These are phyloP conservation scores for Flaveria linearis DNA, from an alignment of 129 eudicot species.

Conservation along the genomic window DNA sequence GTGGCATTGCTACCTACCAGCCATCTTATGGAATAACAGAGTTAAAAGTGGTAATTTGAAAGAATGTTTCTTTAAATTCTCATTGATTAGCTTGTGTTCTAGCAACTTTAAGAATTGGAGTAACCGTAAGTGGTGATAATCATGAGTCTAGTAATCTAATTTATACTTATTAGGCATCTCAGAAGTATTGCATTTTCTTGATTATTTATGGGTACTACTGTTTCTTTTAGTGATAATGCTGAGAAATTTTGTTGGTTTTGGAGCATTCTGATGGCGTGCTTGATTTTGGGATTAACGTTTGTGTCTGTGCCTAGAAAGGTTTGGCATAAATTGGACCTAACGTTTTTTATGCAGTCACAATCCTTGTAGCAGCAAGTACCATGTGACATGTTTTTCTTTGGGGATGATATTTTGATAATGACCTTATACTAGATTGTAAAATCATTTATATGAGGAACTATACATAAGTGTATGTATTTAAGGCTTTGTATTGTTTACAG, in stretches of 20 bases:
- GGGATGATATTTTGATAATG: slow-evolving; percentile 10
- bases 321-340: not conserved
- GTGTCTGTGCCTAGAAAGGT: not conserved
- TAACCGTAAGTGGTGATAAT: not conserved
- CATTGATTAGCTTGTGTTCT: not conserved
- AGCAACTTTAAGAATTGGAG: not conserved
- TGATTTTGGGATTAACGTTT: not conserved
- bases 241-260: slow-evolving; percentile 6
- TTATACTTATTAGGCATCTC: not conserved
- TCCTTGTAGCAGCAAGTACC: not conserved
- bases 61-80: not conserved
- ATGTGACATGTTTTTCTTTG: slow-evolving; percentile 15
- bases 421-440: not conserved
- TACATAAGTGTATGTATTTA: not conserved
- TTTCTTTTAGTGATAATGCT: slow-evolving; percentile 9
- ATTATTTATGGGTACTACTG: not conserved
- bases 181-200: not conserved
- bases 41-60: slow-evolving; percentile 69
- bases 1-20: slow-evolving; percentile 81
- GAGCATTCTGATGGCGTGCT: not conserved
- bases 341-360: not conserved
- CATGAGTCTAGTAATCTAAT: not conserved
- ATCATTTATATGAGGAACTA: not conserved
- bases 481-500: slow-evolving; percentile 12
- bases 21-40: slow-evolving; percentile 74